A percentile compares a stretch with the other conserved stretches of the same genome.
phyloP scores from a whole-genome alignment of 2,329 filamentous ascomycete species.

The Gnomoniopsis smithogilvyi region DNA sequence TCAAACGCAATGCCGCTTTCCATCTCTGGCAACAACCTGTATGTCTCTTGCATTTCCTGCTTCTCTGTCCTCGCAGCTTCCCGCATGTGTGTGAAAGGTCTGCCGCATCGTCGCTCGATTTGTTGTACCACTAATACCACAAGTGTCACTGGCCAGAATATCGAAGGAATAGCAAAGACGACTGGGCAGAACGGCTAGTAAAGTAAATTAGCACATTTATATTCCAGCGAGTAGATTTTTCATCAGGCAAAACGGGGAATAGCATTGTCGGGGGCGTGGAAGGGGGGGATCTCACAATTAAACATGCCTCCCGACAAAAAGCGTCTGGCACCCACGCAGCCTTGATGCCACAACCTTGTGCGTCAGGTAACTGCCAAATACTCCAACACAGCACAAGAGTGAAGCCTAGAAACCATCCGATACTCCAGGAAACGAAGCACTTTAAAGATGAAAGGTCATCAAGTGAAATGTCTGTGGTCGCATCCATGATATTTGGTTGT shows the following conservation, averaged over 20 bases:
- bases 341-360: background rate
- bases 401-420: slow-evolving; percentile 4
- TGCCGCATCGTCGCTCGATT: background rate
- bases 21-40: slow-evolving; percentile 3
- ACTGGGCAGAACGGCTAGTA: slow-evolving; percentile 9
- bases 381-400: slow-evolving; percentile 6
- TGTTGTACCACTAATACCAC: background rate
- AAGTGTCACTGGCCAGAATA: slow-evolving; percentile 11
- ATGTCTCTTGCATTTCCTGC: background rate
- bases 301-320: background rate
- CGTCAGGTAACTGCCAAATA: slow-evolving; percentile 1
- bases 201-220: background rate
- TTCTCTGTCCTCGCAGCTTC: background rate
- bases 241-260: too few species aligned
- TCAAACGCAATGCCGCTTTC: background rate
- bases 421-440: background rate
- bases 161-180: slow-evolving; percentile 7
- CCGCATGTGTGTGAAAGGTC: background rate
- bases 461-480: background rate
- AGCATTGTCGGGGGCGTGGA: background rate
- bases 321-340: slow-evolving; percentile 2
- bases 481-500: background rate
- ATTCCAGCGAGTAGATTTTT: too few species aligned
- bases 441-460: background rate
- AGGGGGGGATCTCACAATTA: background rate